phyloP scores from a whole-genome alignment of 1,139 yeast genomes.

The Zygosaccharomyces sapae region DNA sequence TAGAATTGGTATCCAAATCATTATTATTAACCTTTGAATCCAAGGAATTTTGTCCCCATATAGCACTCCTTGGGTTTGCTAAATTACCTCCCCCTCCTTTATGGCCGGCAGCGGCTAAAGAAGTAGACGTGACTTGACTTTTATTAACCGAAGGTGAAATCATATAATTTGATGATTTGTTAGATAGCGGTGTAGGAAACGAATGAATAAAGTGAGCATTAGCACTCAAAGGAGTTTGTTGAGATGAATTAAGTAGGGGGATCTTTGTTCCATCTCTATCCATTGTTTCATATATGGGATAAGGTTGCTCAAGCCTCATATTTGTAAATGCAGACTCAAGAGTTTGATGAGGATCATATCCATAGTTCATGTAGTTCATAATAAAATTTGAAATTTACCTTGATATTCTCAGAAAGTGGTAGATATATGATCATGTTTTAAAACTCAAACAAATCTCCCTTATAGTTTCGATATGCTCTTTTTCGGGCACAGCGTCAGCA shows the following conservation, averaged over 20 bases:
- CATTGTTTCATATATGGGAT: conserved; percentile 10
- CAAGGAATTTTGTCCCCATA: conserved; percentile 3
- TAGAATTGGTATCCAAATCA: not conserved
- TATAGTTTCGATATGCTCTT: not conserved
- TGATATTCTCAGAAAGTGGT: conserved; percentile 1
- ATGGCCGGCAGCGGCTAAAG: conserved; percentile 6
- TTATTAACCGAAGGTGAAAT: conserved; percentile 3
- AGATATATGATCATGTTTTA: not conserved
- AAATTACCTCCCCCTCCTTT: not conserved
- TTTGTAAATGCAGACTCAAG: conserved; percentile 15
- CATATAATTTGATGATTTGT: conserved; percentile 3
- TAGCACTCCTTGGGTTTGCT: conserved; percentile 3
- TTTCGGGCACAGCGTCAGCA: conserved; percentile 2
- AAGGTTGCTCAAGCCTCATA: conserved; percentile 11
- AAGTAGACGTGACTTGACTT: conserved; percentile 2
- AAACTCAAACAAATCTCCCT: conserved; percentile 6
- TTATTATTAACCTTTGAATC: not conserved
- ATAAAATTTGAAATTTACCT: not conserved
- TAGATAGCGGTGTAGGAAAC: conserved; percentile 1
- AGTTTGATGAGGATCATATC: conserved; percentile 15
- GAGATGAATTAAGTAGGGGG: conserved; percentile 12
- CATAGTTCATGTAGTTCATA: conserved; percentile 16
- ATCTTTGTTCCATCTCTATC: conserved; percentile 18
- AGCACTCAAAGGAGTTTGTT: conserved; percentile 4
- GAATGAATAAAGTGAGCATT: not conserved